Base-by-base conservation (phyloP, 2,329 filamentous ascomycete genomes). In the Talaromyces sp. region DNA sequence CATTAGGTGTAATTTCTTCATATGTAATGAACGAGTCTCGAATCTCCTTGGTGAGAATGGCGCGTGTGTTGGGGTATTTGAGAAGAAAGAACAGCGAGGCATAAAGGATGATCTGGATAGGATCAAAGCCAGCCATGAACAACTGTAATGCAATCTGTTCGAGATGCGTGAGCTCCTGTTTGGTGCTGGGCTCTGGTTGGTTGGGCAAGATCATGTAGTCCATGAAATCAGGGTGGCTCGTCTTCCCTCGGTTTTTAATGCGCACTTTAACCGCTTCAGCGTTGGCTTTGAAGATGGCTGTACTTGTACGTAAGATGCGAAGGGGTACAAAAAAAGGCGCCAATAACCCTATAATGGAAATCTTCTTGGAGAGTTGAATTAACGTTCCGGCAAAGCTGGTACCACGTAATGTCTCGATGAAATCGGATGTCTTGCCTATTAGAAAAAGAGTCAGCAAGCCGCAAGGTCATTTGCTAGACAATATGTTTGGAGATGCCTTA, bases 331-430 rank as follows among this genome's bases (percentile, higher is more conserved):
- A 53, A 1, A 53, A 30, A 53, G 51, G 51, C 32, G 51, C 25
- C 22, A 53, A 19, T 53, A 30, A 22, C 17, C 27, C 53, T 33
- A 55, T 55, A 30, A 55, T 32, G 30, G 30, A 22, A 10, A 55
- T 19, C 30, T 55, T 55, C 30, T 39, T 54, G 7, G 53, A 55
- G 53, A 55, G 53, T 15, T 55, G 27, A 13, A 55, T 33, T 11
- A 55, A 25, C n/a, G 30, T 55, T 19, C 53, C 53, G 53, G 53
- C 53, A 55, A 55, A 55, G 15, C 30, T 55, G 19, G 53, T 55
- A 22, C 53, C 30, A 33, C 53, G 53, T 9, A 55, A 13, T 19
- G 19, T 55, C 53, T 55, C 53, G 30, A 55, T 6, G 17, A 55
- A 55, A 36, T 55, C 30, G 7, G 53, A 55, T 55, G 53, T 55